Evolutionary conservation across 129 eudicot species (phyloP), one percentile per base, ranked within the genome.

Genomic region (Rutidosis leptorrhynchoides): DNA sequence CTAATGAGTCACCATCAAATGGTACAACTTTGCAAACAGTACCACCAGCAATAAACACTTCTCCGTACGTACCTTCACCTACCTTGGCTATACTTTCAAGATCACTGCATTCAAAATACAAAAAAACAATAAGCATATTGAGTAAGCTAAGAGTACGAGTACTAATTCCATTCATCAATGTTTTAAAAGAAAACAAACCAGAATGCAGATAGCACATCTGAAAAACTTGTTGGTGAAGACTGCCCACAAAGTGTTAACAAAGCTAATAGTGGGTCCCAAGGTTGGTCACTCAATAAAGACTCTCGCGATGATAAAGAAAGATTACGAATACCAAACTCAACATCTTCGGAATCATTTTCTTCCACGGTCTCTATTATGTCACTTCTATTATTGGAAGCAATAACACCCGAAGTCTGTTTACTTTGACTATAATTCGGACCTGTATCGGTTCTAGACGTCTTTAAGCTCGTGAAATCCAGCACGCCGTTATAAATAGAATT

Each of bases 51-150:
- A 74, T 82, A 64, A 94, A 94, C 33, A 90, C 99, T 75, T 94
- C 99, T 49, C 99, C 99, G 73, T 75, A 94, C n/a, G 99, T 94
- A 69, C 99, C 99, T 75, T 94, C 99, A 48, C 99, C 99, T 67
- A 94, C 80, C 80, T 94, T 94, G 23, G 67, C 71, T 28, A 94
- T 83, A 58, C 76, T 81, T 72, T 72, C 73, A 42, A 78, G 68
- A 53, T 81, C 88, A 76, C 99, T 89, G 78, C 22, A 22, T 52
- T 40, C 71, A 62, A 5, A 60, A 27, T 26, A 57, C 5, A 37
- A 33, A 20, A 54, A 22, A 32, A 40, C 3, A 56, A 68, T 37
- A 55, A 16, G 26, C 42, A 55, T 27, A 17, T 46, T 9, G n/a
- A 49, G 43, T 65, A 37, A n/a, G 29, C 27, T 35, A 42, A 69